phyloP scores from a whole-genome alignment of 2,329 filamentous ascomycete genomes.

The Paraphoma chrysanthemicola region DNA sequence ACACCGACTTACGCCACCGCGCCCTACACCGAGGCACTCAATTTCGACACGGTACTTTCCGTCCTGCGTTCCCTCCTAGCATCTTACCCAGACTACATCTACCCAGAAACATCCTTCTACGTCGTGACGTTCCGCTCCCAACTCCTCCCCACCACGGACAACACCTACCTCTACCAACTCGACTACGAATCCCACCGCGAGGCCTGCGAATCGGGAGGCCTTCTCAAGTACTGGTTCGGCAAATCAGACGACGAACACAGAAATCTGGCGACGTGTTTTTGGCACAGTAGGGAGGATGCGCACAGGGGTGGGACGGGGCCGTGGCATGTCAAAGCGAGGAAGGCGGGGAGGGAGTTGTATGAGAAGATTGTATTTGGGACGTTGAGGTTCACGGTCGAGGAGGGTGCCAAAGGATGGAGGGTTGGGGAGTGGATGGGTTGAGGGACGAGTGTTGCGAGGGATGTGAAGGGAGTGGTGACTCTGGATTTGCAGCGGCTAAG shows the following conservation, averaged over 20 bases:
- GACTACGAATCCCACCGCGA: conserved; percentile 83
- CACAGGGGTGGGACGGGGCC: conserved; percentile 65
- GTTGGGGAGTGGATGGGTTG: conserved; percentile 39
- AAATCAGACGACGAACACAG: conserved; percentile 70
- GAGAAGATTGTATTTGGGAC: conserved; percentile 51
- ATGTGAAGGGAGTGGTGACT: too few species aligned
- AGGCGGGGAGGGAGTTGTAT: conserved; percentile 57
- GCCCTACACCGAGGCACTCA: conserved; percentile 76
- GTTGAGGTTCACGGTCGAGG: conserved; percentile 66
- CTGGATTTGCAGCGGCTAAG: too few species aligned
- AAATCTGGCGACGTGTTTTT: conserved; percentile 80
- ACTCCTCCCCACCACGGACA: conserved; percentile 71
- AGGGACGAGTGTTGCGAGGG: not conserved
- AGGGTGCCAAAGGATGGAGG: conserved; percentile 69
- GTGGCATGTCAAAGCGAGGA: conserved; percentile 62
- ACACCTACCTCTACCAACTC: conserved; percentile 71
- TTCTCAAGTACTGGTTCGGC: conserved; percentile 95
- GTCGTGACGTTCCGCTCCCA: conserved; percentile 83
- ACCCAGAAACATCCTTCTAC: conserved; percentile 71
- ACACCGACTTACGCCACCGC: conserved; percentile 78
- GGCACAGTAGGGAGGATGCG: conserved; percentile 66
- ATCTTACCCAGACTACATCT: too few species aligned
- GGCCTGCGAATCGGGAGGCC: conserved; percentile 77
- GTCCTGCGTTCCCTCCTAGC: conserved; percentile 53
- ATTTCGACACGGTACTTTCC: conserved; percentile 71